Evolutionary conservation across 2,329 filamentous ascomycete genomes (phyloP), one percentile per base, ranked within the genome.

Genomic region (Botryosphaeria dothidea): DNA sequence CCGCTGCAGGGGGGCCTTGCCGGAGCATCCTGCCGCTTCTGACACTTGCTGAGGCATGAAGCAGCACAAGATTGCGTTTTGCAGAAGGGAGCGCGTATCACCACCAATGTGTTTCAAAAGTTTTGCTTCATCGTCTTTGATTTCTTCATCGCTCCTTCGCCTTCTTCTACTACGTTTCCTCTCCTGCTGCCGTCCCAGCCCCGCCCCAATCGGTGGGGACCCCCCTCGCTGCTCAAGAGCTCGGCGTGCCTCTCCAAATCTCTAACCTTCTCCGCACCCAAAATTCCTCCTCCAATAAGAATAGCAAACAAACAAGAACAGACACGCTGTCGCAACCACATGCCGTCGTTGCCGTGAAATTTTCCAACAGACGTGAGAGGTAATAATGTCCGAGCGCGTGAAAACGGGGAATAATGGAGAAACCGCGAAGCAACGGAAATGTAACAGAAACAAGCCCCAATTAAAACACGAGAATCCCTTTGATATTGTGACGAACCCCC

Each of bases 291-390:
- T 45, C 15, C 54, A 58, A 58, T 43, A 38, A 27, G n/a, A n/a
- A n/a, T n/a, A 27, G 21, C 15, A 56, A n/a, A 41, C 21, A 38
- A 31, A 48, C 54, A 58, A 58, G 54, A 58, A 58, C 54, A 58
- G 54, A 58, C 54, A 56, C 31, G 52, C 54, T 45, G 54, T 29
- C 54, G 25, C 38, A 21, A 57, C 54, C 54, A 57, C 54, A 46
- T 60, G 56, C 56, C 56, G 25, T 60, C 38, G 56, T 60, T 60
- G 38, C 54, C 38, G 56, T 60, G 56, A 60, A 60, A 60, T 29
- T 45, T 57, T 57, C 38, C 54, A 45, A 41, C 23, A 60, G 19
- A 60, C 27, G 27, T 36, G 29, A 52, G 23, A 46, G 19, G 43
- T 46, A 60, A 9, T n/a, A 58, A 45, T 34, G n/a, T 41, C 27